phyloP scores from a whole-genome alignment of 1,139 yeast species.

The Zygoascus sp. region DNA sequence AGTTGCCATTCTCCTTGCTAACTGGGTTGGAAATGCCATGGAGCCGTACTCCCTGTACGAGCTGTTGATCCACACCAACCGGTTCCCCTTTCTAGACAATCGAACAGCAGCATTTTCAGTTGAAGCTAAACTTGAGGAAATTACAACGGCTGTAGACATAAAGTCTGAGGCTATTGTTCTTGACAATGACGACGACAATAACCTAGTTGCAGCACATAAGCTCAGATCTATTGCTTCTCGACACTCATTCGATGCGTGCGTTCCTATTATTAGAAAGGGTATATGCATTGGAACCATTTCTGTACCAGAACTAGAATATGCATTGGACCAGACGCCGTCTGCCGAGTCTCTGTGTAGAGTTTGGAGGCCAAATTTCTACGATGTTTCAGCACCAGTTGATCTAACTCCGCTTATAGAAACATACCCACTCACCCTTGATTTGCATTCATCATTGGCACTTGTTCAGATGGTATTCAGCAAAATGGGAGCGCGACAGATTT shows the following conservation, averaged over 20 bases:
- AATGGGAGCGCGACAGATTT: conserved; percentile 51
- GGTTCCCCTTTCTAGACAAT: conserved; percentile 53
- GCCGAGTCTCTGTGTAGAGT: conserved; percentile 7
- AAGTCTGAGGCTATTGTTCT: conserved; percentile 5
- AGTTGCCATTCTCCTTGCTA: conserved; percentile 53
- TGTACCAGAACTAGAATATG: conserved; percentile 51
- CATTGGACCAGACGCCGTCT: conserved; percentile 37
- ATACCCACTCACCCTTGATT: conserved; percentile 49
- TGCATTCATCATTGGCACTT: conserved; percentile 49
- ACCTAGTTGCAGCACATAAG: conserved; percentile 42
- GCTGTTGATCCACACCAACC: conserved; percentile 45
- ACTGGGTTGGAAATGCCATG: conserved; percentile 53
- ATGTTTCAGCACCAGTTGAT: conserved; percentile 31
- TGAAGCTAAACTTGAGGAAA: conserved; percentile 40
- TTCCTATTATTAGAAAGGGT: conserved; percentile 40
- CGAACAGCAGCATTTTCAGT: conserved; percentile 33
- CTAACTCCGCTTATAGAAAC: conserved; percentile 44
- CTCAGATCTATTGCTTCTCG: conserved; percentile 38
- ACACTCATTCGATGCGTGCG: conserved; percentile 50
- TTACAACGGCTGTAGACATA: conserved; percentile 4
- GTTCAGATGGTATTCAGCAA: conserved; percentile 54
- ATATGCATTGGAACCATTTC: conserved; percentile 48
- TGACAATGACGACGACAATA: conserved; percentile 4
- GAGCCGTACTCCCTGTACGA: conserved; percentile 55
- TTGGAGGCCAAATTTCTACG: conserved; percentile 8